Evolutionary conservation across 805 yeast species (phyloP).

Genomic region (Tetrapisispora phaffii): DNA sequence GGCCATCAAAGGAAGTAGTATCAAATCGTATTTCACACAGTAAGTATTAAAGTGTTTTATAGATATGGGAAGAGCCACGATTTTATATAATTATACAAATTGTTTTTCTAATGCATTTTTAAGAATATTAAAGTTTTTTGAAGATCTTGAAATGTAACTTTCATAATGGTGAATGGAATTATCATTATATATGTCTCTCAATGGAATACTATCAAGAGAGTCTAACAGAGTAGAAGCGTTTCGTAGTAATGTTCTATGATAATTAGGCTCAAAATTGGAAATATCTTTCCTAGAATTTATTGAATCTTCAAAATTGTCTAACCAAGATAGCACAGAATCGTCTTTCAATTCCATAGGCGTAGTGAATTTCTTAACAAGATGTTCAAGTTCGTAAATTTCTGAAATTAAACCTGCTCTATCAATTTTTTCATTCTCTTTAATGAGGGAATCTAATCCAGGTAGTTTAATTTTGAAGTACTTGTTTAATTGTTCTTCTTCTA

Average conservation of each 20-base stretch:
- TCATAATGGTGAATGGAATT: neutral
- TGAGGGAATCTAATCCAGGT: neutral
- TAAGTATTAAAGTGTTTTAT: neutral
- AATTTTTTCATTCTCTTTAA: constrained; percentile 25
- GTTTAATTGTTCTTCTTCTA: neutral
- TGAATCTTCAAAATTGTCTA: neutral
- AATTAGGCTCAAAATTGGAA: neutral
- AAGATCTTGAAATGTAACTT: neutral
- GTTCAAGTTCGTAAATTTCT: constrained; percentile 32
- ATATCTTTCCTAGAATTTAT: too few species aligned
- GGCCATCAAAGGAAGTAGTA: constrained; percentile 41
- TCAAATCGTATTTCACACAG: neutral
- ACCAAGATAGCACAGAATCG: neutral
- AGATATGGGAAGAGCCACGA: too few species aligned
- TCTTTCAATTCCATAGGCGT: too few species aligned
- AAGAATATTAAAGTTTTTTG: neutral
- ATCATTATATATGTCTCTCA: neutral
- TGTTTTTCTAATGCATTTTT: neutral
- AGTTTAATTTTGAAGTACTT: neutral
- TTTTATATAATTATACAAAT: neutral
- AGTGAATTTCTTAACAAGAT: neutral
- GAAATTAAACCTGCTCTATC: constrained; percentile 33
- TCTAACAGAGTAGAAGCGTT: neutral
- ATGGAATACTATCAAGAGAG: neutral
- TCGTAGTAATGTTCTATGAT: neutral